phyloP scores from a whole-genome alignment of 1,284 basidiomycete species.

The Coniferiporia weirii region DNA sequence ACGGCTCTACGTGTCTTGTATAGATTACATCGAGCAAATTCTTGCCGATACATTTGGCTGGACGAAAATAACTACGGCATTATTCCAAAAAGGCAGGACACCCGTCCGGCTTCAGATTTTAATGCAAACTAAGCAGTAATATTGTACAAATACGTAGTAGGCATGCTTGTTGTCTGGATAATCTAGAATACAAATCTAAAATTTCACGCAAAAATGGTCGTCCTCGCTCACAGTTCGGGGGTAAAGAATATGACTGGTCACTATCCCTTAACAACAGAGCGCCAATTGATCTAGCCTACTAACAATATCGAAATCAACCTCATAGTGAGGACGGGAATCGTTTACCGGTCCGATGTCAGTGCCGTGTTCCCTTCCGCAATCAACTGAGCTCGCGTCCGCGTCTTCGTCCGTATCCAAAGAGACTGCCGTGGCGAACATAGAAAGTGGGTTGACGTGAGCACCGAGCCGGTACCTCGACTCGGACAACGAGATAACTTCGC shows the following conservation, averaged over 20 bases:
- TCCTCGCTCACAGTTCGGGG: neutral
- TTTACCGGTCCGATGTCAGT: neutral
- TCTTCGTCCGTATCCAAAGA: neutral
- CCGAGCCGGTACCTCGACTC: slow-evolving; percentile 10
- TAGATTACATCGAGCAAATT: no score
- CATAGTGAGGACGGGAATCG: neutral
- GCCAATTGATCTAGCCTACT: neutral
- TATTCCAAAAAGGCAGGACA: no score
- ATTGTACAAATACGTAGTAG: no score
- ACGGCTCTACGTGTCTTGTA: no score
- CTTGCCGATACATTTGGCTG: no score
- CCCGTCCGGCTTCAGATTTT: no score
- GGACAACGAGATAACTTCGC: neutral
- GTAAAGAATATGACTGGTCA: neutral
- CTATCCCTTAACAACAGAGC: neutral
- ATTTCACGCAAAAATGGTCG: neutral
- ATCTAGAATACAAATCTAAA: neutral
- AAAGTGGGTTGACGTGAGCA: slow-evolving; percentile 13
- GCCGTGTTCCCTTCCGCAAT: neutral
- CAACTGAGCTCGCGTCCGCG: neutral
- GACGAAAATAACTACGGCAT: no score
- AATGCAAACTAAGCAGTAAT: no score
- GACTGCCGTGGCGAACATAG: slow-evolving; percentile 16
- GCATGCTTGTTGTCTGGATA: neutral
- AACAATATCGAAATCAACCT: neutral